phyloP scores from a whole-genome alignment of 2,329 filamentous ascomycete species.

The Beauveria rudraprayagi region DNA sequence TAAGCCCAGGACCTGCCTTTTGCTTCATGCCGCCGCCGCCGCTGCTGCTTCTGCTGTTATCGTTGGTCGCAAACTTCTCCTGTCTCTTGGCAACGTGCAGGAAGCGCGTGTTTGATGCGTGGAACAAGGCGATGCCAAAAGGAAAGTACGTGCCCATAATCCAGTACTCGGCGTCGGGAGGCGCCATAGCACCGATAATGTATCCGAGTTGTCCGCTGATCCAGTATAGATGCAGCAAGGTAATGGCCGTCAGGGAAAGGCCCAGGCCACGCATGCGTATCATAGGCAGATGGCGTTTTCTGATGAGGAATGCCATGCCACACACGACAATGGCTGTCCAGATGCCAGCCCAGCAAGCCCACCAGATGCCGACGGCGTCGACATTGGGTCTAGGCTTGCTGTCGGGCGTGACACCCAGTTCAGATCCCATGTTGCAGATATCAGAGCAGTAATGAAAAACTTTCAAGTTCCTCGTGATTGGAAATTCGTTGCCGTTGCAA shows the following conservation, averaged over 20 bases:
- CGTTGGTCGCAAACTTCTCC: conserved; percentile 19
- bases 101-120: conserved; percentile 54
- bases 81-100: conserved; percentile 49
- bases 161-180: conserved; percentile 51
- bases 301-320: conserved; percentile 32
- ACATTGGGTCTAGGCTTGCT: conserved; percentile 15
- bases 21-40: conserved; percentile 4
- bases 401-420: conserved; percentile 18
- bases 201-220: conserved; percentile 30
- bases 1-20: conserved; percentile 17
- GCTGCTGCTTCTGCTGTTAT: no score
- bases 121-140: conserved; percentile 56
- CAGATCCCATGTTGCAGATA: conserved; percentile 18
- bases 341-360: conserved; percentile 22
- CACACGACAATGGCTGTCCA: conserved; percentile 28
- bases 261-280: conserved; percentile 32
- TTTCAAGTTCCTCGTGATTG: no score
- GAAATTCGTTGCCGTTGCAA: no score
- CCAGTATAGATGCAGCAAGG: conserved; percentile 34
- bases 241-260: conserved; percentile 31
- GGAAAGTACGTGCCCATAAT: conserved; percentile 58
- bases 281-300: conserved; percentile 27
- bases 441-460: no score
- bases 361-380: conserved; percentile 27
- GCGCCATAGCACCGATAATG: conserved; percentile 27